Evolutionary conservation across 257 asterid genomes (phyloP).

Genomic region (Ajuga chamaepitys): DNA sequence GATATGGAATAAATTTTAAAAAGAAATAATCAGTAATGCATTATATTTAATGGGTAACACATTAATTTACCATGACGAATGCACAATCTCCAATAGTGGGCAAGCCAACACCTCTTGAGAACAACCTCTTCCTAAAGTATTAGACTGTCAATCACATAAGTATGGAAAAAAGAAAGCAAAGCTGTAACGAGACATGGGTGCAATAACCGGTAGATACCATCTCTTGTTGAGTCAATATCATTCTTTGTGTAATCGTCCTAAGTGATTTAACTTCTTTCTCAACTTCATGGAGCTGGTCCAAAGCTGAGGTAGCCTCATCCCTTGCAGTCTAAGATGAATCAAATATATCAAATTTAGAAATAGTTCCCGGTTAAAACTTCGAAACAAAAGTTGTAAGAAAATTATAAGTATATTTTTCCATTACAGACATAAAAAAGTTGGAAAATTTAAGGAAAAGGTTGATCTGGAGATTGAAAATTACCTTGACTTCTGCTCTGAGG

Average conservation of each 20-base stretch:
- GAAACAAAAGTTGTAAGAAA: background rate
- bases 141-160: constrained; percentile 41
- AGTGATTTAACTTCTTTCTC: constrained; percentile 54
- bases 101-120: constrained; percentile 95
- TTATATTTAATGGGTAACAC: background rate
- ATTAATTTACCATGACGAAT: constrained; percentile 43
- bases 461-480: constrained; percentile 19
- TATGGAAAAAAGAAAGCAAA: constrained; percentile 16
- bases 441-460: constrained; percentile 1
- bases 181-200: background rate
- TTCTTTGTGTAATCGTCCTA: constrained; percentile 48
- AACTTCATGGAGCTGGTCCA: constrained; percentile 50
- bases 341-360: background rate
- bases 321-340: constrained; percentile 48
- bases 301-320: constrained; percentile 64
- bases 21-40: background rate
- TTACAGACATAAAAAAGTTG: background rate
- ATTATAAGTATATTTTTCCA: background rate
- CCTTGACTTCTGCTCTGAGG: constrained; percentile 85
- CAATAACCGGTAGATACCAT: constrained; percentile 47
- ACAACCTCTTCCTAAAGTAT: constrained; percentile 78
- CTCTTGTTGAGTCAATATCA: constrained; percentile 71
- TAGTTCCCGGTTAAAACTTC: background rate
- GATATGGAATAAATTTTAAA: background rate
- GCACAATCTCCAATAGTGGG: constrained; percentile 82